Base-by-base conservation (phyloP, 2,329 filamentous ascomycete genomes). In the Hypoxylon sp. region DNA sequence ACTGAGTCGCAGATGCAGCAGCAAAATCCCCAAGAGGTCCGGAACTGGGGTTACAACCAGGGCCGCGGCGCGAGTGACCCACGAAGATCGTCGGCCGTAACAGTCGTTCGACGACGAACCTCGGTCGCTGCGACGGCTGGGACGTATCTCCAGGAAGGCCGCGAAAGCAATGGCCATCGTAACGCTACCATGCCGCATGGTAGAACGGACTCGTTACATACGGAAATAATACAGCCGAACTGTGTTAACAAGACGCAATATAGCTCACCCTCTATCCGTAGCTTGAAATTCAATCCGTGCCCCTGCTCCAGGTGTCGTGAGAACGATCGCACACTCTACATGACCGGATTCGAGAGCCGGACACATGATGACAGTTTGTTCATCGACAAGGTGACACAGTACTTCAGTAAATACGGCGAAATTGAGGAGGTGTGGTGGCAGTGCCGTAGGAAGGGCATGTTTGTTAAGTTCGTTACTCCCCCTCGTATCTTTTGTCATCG, bases 271-370 rank as follows among this genome's bases (percentile, higher is more conserved):
- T 5, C 56, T 5, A 30, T 14, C 5, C 8, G 6, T 17, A 1
- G 14, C 10, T 2, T 27, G 25, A 69, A 70, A 44, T 75, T 64
- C 44, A 58, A 72, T 13, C 54, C 66, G n/a, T 76, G 75, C 33
- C 20, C 31, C 2, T 76, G 75, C 25, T 0, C 0, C 0, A 27
- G 8, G 7, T 76, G 75, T 55, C 2, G 30, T 0, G 22, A 57
- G 0, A 64, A 33, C 30, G 65, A 74, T 30, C 48, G 69, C 27
- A 69, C 63, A 1, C 53, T 76, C 25, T 72, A 56, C 17, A 50
- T 76, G 2, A 55, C 20, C 22, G 10, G 49, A 4, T 59, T 72
- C 20, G 6, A 7, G 3, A 8, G 7, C 6, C 7, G 0, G 6
- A 7, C 30, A 10, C 3, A 17, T 1, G 37, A 30, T 0, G 13